These are phyloP conservation scores for Dittrichia graveolens DNA, from an alignment of 129 eudicot genomes.

Conservation along the genomic window DNA sequence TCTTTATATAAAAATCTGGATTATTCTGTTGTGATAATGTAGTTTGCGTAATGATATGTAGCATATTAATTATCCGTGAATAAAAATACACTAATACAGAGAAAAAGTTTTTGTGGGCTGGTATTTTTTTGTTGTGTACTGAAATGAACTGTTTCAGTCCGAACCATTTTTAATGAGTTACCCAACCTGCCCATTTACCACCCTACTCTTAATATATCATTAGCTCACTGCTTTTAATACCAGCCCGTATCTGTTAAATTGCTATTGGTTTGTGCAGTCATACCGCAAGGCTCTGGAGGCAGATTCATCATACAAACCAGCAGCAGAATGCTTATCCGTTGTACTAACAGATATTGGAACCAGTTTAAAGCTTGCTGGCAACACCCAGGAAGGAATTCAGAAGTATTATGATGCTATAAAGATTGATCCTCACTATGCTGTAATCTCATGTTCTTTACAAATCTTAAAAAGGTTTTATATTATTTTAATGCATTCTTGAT, in stretches of 20 bases:
- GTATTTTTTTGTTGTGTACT: too few relatives aligned
- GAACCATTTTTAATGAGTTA: too few relatives aligned
- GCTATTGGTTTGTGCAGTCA: slow-evolving; percentile 51
- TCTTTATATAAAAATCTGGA: too few relatives aligned
- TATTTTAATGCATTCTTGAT: slow-evolving; percentile 8
- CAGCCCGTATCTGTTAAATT: slow-evolving; percentile 11
- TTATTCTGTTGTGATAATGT: too few relatives aligned
- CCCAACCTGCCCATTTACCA: too few relatives aligned
- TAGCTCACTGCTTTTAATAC: too few relatives aligned
- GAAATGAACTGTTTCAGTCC: too few relatives aligned
- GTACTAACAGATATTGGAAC: slow-evolving; percentile 96
- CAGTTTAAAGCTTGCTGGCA: slow-evolving; percentile 97
- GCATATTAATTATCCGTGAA: too few relatives aligned
- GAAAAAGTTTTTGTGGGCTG: too few relatives aligned
- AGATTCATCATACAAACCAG: slow-evolving; percentile 83
- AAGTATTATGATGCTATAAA: slow-evolving; percentile 95
- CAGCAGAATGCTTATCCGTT: slow-evolving; percentile 91
- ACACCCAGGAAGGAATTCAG: slow-evolving; percentile 93
- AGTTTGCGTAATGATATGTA: too few relatives aligned
- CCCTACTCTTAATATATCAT: too few relatives aligned
- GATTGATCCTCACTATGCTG: slow-evolving; percentile 92
- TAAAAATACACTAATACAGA: too few relatives aligned
- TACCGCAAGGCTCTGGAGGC: slow-evolving; percentile 85
- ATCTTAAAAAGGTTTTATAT: slow-evolving; percentile 6
- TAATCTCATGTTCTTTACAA: slow-evolving; percentile 38